These are phyloP conservation scores for Crepidotus variabilis DNA, from an alignment of 768 basidiomycete genomes.

Conservation along the genomic window DNA sequence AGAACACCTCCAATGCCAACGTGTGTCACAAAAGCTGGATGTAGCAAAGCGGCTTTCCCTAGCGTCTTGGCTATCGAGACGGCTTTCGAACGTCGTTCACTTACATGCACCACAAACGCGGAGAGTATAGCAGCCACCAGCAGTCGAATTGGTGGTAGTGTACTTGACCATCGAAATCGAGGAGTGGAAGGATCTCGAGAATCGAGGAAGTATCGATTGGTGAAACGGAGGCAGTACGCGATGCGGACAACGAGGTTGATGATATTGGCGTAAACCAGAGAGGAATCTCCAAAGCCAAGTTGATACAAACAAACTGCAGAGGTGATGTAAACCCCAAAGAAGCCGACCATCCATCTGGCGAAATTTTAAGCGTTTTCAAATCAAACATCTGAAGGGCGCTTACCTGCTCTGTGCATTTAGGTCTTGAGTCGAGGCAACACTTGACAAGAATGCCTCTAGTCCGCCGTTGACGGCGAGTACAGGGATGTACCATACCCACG, in stretches of 20 bases:
- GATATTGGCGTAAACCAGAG: slow-evolving; percentile 76
- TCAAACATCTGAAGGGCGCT: slow-evolving; percentile 11
- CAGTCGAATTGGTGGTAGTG: slow-evolving; percentile 23
- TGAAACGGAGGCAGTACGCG: slow-evolving; percentile 52
- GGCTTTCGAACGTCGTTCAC: slow-evolving; percentile 19
- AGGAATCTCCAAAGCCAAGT: slow-evolving; percentile 54
- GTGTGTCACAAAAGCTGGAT: slow-evolving; percentile 26
- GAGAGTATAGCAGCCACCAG: slow-evolving; percentile 19
- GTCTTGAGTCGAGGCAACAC: slow-evolving; percentile 65
- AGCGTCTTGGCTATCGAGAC: slow-evolving; percentile 13
- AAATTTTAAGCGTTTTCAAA: background rate
- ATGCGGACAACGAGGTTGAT: slow-evolving; percentile 62
- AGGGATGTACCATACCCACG: slow-evolving; percentile 89
- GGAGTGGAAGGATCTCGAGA: slow-evolving; percentile 7
- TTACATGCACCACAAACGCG: slow-evolving; percentile 22
- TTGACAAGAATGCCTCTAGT: slow-evolving; percentile 86
- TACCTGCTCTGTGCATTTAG: slow-evolving; percentile 66
- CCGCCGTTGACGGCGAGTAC: slow-evolving; percentile 87
- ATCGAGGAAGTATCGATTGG: slow-evolving; percentile 40
- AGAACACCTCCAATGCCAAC: slow-evolving; percentile 27
- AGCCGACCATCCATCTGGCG: slow-evolving; percentile 71
- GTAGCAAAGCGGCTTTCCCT: slow-evolving; percentile 23
- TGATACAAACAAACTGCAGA: slow-evolving; percentile 46
- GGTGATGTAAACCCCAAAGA: slow-evolving; percentile 65
- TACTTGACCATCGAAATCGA: slow-evolving; percentile 20